phyloP scores from a whole-genome alignment of 2,329 filamentous ascomycete genomes.

The Teratosphaeriaceae sp. region DNA sequence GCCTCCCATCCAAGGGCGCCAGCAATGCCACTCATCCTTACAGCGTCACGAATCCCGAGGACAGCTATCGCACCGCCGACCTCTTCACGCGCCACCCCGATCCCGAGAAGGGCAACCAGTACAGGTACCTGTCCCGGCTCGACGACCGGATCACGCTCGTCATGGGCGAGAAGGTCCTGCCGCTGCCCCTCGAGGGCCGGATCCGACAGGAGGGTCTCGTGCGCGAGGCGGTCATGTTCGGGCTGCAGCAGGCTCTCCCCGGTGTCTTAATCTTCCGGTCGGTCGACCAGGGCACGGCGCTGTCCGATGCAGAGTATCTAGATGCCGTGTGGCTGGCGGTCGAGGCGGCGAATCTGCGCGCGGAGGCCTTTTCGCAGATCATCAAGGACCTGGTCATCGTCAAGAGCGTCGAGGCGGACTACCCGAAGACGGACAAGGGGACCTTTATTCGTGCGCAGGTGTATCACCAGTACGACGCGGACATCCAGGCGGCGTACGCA shows the following conservation, averaged over 20 bases:
- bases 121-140: slow-evolving; percentile 20
- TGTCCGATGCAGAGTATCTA: slow-evolving; percentile 23
- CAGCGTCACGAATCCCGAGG: slow-evolving; percentile 31
- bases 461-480: slow-evolving; percentile 42
- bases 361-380: slow-evolving; percentile 48
- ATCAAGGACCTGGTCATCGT: slow-evolving; percentile 48
- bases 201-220: slow-evolving; percentile 20
- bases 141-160: slow-evolving; percentile 26
- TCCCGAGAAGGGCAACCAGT: slow-evolving; percentile 19
- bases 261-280: slow-evolving; percentile 22
- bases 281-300: slow-evolving; percentile 11
- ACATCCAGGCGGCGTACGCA: slow-evolving; percentile 35
- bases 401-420: slow-evolving; percentile 38
- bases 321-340: slow-evolving; percentile 42
- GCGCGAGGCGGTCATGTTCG: slow-evolving; percentile 28
- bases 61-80: slow-evolving; percentile 35
- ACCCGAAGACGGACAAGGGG: slow-evolving; percentile 51
- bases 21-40: slow-evolving; percentile 34
- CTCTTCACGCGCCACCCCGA: slow-evolving; percentile 24
- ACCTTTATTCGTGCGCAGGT: slow-evolving; percentile 49
- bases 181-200: slow-evolving; percentile 13
- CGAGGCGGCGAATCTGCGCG: slow-evolving; percentile 30
- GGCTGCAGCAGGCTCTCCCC: slow-evolving; percentile 24
- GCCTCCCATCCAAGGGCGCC: slow-evolving; percentile 29
- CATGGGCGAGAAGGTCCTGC: slow-evolving; percentile 27